Percentiles rank a stretch among this genome's conserved stretches.
Evolutionary conservation across 2,329 filamentous ascomycete species (phyloP).

Genomic region (Penicillium sclerotigenum): DNA sequence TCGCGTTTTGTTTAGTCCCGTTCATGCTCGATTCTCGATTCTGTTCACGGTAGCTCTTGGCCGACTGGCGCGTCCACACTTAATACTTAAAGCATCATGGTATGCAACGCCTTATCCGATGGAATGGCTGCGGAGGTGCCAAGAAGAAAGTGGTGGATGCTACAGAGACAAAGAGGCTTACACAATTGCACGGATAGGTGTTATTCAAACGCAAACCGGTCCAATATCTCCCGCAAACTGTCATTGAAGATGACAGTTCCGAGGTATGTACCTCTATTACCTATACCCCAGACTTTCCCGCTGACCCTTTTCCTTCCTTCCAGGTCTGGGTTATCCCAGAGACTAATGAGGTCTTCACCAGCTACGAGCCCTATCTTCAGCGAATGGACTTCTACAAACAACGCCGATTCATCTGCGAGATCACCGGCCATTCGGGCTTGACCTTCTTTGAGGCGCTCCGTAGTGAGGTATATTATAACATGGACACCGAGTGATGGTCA

Average conservation of each 20-base stretch:
- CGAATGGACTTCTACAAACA: constrained; percentile 92
- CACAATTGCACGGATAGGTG: constrained; percentile 57
- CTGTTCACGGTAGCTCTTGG: constrained; percentile 19
- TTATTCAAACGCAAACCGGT: constrained; percentile 95
- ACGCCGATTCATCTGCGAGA: constrained; percentile 91
- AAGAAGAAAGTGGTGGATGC: background rate
- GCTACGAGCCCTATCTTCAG: constrained; percentile 82
- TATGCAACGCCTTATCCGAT: constrained; percentile 21
- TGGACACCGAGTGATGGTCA: constrained; percentile 1
- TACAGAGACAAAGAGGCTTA: constrained; percentile 19
- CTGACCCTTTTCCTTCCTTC: constrained; percentile 14
- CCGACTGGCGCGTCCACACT: constrained; percentile 25
- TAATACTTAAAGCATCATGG: constrained; percentile 29
- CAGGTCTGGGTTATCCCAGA: constrained; percentile 89
- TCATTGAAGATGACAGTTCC: constrained; percentile 73
- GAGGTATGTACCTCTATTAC: constrained; percentile 60
- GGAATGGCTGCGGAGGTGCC: background rate
- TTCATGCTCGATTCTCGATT: constrained; percentile 18
- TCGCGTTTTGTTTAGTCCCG: constrained; percentile 17
- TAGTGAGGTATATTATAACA: constrained; percentile 69
- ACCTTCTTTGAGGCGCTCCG: constrained; percentile 89
- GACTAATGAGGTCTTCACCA: constrained; percentile 84
- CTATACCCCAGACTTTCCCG: constrained; percentile 9
- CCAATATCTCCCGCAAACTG: constrained; percentile 68
- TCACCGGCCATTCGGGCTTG: constrained; percentile 86